A percentile compares a stretch with the other conserved stretches of the same genome.
phyloP scores from a whole-genome alignment of 2,329 filamentous ascomycete genomes.

The Rhytidhysteron rufulum region DNA sequence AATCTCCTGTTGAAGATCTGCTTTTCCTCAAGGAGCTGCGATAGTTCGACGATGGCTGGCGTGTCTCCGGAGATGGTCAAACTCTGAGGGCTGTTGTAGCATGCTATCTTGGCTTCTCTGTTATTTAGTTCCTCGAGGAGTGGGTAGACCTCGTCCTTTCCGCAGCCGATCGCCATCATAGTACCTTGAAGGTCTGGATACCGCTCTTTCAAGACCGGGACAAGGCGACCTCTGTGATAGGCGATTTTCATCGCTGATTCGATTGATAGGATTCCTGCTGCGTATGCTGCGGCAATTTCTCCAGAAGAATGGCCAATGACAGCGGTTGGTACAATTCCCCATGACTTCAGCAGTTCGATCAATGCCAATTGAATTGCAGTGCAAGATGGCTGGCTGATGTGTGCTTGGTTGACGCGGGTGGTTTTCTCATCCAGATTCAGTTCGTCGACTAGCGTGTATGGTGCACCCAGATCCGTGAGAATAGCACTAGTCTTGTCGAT shows the following conservation, averaged over 20 bases:
- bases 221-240: slow-evolving; percentile 21
- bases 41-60: slow-evolving; percentile 34
- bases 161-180: slow-evolving; percentile 21
- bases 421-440: slow-evolving; percentile 3
- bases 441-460: slow-evolving; percentile 18
- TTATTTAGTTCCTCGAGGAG: slow-evolving; percentile 7
- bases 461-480: slow-evolving; percentile 6
- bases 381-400: slow-evolving; percentile 24
- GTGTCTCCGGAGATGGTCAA: slow-evolving; percentile 46
- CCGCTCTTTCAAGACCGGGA: slow-evolving; percentile 4
- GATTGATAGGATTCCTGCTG: slow-evolving; percentile 16
- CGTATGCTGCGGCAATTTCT: slow-evolving; percentile 29
- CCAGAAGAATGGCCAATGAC: slow-evolving; percentile 28
- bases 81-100: slow-evolving; percentile 39
- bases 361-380: slow-evolving; percentile 27
- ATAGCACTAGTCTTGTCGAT: slow-evolving; percentile 7
- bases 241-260: slow-evolving; percentile 21
- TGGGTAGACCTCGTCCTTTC: slow-evolving; percentile 12
- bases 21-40: slow-evolving; percentile 30
- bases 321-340: slow-evolving; percentile 18
- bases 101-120: slow-evolving; percentile 12
- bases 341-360: slow-evolving; percentile 19
- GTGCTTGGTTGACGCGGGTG: slow-evolving; percentile 10
- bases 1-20: slow-evolving; percentile 38
- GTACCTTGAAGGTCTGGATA: slow-evolving; percentile 14